Base-by-base conservation (phyloP, 345 rosid species). In the Clausena lansium region DNA sequence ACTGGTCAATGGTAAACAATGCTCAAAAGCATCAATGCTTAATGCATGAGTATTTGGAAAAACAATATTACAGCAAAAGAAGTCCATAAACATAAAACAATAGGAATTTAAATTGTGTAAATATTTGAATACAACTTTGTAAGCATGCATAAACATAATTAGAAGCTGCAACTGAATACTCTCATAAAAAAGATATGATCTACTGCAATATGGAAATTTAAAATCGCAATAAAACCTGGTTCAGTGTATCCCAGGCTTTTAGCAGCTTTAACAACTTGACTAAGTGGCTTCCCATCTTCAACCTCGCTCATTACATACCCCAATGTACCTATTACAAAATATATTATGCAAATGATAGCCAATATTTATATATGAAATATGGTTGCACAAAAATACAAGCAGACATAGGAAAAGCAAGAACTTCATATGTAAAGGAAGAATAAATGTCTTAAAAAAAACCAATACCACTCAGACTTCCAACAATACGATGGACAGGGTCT, bases 301-400 rank as follows among this genome's bases (percentile, higher is more conserved):
- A 94, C 85, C 86, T 94, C 95, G 80, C 99, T 94, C 99, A 92
- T 96, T 27, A 96, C 97, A 82, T 94, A 94, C 71, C 98, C 98
- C 88, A 96, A 76, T 35, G 97, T 94, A 78, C 97, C 94, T 93
- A 80, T 71, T 33, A 73, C 55, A 74, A 66, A 45, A 39, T 20
- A 79, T 74, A 60, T 20, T 52, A 38, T 6, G 64, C 17, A 59
- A 67, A 75, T 14, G 70, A 68, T 22, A 78, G 73, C 32, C 32
- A 54, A 41, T 17, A 60, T 66, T 22, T 45, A 67, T n/a, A 36
- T 58, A 39, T 59, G 70, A 72, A 19, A 45, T 14, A 52, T 36
- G 25, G 24, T 65, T 67, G 60, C 50, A 59, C 22, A 73, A 27
- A 70, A 78, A 38, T 24, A 71, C 35, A 83, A 33, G 70, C 52